Evolutionary conservation across 306 rosid genomes (phyloP).

Genomic region (Prosopis cineraria): DNA sequence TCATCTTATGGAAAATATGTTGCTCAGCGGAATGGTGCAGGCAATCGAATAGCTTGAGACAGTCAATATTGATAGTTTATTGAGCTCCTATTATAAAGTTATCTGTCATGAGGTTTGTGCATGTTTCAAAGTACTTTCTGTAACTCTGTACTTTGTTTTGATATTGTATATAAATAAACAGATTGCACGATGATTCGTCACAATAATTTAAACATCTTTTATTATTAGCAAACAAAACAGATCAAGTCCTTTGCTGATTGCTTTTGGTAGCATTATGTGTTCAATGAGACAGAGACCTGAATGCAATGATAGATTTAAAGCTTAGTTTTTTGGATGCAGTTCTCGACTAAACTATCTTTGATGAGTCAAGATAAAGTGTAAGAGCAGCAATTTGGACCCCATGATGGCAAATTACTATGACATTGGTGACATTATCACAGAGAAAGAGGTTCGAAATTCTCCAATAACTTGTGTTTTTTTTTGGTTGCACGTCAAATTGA

Average conservation of each 20-base stretch:
- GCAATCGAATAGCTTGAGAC: background rate
- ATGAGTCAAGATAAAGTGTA: conserved; percentile 37
- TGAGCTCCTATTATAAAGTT: background rate
- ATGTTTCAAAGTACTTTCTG: background rate
- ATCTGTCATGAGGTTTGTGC: no score
- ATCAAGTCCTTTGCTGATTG: conserved; percentile 14
- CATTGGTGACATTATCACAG: conserved; percentile 76
- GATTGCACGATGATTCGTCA: background rate
- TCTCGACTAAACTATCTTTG: conserved; percentile 21
- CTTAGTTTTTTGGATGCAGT: conserved; percentile 13
- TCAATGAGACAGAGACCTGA: background rate
- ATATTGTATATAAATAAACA: background rate
- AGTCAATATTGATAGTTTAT: background rate
- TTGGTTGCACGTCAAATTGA: conserved; percentile 14
- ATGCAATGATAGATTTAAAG: conserved; percentile 14
- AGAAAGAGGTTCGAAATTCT: conserved; percentile 65
- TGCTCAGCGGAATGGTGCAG: background rate
- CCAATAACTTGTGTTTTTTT: background rate
- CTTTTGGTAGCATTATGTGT: conserved; percentile 13
- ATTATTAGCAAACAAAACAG: background rate
- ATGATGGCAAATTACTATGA: conserved; percentile 80
- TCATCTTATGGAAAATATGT: background rate
- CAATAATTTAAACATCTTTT: background rate
- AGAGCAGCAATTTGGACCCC: conserved; percentile 29
- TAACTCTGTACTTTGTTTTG: background rate